Percentiles rank a stretch among this genome's conserved stretches.
Evolutionary conservation across 2,329 filamentous ascomycete genomes (phyloP).

Genomic region (Aspergillus pseudoglaucus): DNA sequence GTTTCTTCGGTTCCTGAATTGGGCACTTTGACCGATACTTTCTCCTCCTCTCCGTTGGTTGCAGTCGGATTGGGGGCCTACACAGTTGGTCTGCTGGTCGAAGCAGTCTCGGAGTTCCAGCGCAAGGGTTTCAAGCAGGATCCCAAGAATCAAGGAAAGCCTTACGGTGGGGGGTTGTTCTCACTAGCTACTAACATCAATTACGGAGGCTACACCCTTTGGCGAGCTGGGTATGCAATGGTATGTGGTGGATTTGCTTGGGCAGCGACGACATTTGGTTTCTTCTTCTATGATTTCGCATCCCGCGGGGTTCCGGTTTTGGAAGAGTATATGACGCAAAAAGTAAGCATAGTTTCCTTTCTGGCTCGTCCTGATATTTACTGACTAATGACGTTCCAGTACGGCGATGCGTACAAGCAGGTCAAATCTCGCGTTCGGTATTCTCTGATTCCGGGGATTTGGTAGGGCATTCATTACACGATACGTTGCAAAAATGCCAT

Average conservation of each 20-base stretch:
- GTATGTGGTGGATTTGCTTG: conserved; percentile 43
- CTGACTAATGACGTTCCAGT: conserved; percentile 2
- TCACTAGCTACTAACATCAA: conserved; percentile 48
- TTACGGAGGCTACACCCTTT: conserved; percentile 48
- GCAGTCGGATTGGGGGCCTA: conserved; percentile 46
- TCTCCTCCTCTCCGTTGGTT: conserved; percentile 26
- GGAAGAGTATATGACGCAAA: conserved; percentile 44
- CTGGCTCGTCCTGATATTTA: background rate
- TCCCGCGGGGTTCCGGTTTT: conserved; percentile 41
- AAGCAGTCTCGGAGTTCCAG: conserved; percentile 53
- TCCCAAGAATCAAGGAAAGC: conserved; percentile 47
- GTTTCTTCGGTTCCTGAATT: background rate
- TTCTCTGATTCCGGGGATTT: conserved; percentile 6
- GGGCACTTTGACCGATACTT: conserved; percentile 17
- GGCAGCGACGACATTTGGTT: conserved; percentile 34
- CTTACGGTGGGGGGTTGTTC: conserved; percentile 47
- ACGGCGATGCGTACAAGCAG: conserved; percentile 6
- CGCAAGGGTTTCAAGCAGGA: conserved; percentile 48
- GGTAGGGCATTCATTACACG: background rate
- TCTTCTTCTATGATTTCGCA: conserved; percentile 43
- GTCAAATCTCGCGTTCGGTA: conserved; percentile 6
- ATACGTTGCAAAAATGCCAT: too few relatives aligned
- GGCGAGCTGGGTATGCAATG: conserved; percentile 46
- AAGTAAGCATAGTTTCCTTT: conserved; percentile 9
- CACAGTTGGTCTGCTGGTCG: conserved; percentile 46